Percentiles rank a stretch among this genome's conserved stretches.
These are phyloP conservation scores for Verticillium nubilum DNA, from an alignment of 2,329 filamentous ascomycete genomes.

Conservation along the genomic window DNA sequence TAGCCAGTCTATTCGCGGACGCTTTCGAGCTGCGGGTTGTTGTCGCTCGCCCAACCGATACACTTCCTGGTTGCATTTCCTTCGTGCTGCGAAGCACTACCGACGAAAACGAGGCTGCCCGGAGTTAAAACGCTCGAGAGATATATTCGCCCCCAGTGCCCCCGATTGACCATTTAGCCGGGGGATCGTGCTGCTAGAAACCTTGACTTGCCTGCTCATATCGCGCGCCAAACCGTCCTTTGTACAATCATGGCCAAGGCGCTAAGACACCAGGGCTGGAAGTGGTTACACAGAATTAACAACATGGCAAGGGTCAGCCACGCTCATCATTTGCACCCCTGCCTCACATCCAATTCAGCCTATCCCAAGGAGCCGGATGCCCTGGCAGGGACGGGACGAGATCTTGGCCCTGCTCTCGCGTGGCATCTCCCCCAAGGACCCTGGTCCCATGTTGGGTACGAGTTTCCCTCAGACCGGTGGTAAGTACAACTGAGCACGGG, in stretches of 20 bases:
- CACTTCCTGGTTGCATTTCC: not conserved
- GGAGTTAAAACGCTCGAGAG: too few relatives aligned
- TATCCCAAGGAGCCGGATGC: slow-evolving; percentile 10
- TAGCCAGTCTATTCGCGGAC: not conserved
- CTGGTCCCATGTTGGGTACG: slow-evolving; percentile 19
- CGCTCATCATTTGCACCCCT: slow-evolving; percentile 5
- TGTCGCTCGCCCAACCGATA: not conserved
- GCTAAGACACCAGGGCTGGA: not conserved
- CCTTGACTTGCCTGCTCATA: too few relatives aligned
- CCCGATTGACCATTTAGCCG: too few relatives aligned
- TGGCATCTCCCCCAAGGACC: slow-evolving; percentile 15
- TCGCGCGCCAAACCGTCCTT: not conserved
- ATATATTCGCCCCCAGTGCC: too few relatives aligned
- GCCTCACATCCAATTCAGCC: slow-evolving; percentile 3
- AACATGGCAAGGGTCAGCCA: slow-evolving; percentile 9
- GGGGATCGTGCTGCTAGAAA: too few relatives aligned
- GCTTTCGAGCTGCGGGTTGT: not conserved
- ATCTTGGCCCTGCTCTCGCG: slow-evolving; percentile 11
- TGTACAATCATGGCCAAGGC: not conserved
- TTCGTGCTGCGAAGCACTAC: not conserved
- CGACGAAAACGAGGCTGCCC: not conserved
- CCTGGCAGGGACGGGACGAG: slow-evolving; percentile 6
- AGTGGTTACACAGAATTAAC: slow-evolving; percentile 7
- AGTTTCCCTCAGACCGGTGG: slow-evolving; percentile 35
- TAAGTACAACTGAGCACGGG: slow-evolving; percentile 33